Base-by-base conservation (phyloP, 129 eudicot genomes). In the Flaveria linearis region DNA sequence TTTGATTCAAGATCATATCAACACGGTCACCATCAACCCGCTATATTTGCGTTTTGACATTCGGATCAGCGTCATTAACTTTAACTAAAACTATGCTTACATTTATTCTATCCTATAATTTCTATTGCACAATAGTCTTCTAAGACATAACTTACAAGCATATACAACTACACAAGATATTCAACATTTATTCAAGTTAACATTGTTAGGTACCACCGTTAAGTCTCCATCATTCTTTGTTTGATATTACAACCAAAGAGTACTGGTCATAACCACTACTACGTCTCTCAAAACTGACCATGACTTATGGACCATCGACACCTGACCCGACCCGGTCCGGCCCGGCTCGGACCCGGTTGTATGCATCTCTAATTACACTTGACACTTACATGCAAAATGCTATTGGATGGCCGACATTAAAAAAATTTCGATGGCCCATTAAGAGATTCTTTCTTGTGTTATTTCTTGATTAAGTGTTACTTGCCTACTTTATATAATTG, bases 361-460 rank as follows among this genome's bases (percentile, higher is more conserved):
- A 26, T 26, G 18, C 16, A 62, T 62, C 68, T 62, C 20, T 62
- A 62, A 28, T 12, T 28, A 62, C 43, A 28, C 43, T 9, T 51
- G 70, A 67, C 60, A 53, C 45, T 14, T 7, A 18, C 46, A 55
- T 60, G 49, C 61, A 45, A 57, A 58, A 58, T 58, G 43, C 28
- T 26, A 17, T 42, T 74, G 26, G 49, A 66, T 80, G 80, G 84
- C 84, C 84, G 79, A 79, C 83, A 79, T 79, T 33, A 61, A 41
- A 65, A n/a, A 26, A 23, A 23, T 23, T 66, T 52, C 15, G 51
- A 80, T 74, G 79, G 84, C 75, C 84, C 84, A 80, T 73, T 42
- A 73, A 43, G 23, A 50, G 79, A 73, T 65, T 56, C 60, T 53
- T 9, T 66, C 63, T 42, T 72, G 68, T 23, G 73, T 72, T n/a